Conservation (phyloP, 2,329 filamentous ascomycete genomes). For the Talaromyces albobiverticillius region DNA sequence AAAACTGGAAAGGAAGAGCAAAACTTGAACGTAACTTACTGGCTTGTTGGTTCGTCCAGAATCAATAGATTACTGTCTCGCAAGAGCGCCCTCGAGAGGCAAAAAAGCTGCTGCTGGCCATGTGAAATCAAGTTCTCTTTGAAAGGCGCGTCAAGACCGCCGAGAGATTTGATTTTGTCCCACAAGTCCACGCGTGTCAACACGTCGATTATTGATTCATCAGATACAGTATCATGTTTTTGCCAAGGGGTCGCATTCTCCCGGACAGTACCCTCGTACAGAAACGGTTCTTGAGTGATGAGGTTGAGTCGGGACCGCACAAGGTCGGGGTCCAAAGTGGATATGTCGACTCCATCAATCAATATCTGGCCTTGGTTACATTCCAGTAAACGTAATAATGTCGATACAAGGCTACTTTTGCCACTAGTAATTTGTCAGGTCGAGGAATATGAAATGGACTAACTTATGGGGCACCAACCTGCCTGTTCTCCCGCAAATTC, state of each 20-base stretch:
- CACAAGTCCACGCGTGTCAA: conserved; percentile 30
- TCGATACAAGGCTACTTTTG: conserved; percentile 41
- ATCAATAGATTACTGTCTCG: too few species aligned
- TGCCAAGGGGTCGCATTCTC: conserved; percentile 22
- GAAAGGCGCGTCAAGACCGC: conserved; percentile 42
- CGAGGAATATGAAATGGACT: too few species aligned
- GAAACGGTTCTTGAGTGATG: conserved; percentile 43
- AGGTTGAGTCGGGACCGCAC: conserved; percentile 40
- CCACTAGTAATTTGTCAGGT: too few species aligned
- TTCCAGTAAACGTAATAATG: conserved; percentile 42
- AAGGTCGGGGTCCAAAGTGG: conserved; percentile 32
- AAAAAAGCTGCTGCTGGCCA: too few species aligned
- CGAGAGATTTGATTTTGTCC: conserved; percentile 34
- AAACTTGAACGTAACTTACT: too few species aligned
- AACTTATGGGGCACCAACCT: too few species aligned
- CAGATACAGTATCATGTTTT: too few species aligned
- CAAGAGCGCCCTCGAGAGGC: too few species aligned
- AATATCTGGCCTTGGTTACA: conserved; percentile 27
- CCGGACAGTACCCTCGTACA: conserved; percentile 38
- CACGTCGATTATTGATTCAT: too few species aligned
- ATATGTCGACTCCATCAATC: conserved; percentile 45
- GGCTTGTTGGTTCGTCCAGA: too few species aligned
- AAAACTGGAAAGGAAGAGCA: too few species aligned
- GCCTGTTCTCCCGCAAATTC: conserved; percentile 39
- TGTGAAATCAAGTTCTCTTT: conserved; percentile 46